phyloP scores from a whole-genome alignment of 139 green algal species.

The Pleodorina starrii region DNA sequence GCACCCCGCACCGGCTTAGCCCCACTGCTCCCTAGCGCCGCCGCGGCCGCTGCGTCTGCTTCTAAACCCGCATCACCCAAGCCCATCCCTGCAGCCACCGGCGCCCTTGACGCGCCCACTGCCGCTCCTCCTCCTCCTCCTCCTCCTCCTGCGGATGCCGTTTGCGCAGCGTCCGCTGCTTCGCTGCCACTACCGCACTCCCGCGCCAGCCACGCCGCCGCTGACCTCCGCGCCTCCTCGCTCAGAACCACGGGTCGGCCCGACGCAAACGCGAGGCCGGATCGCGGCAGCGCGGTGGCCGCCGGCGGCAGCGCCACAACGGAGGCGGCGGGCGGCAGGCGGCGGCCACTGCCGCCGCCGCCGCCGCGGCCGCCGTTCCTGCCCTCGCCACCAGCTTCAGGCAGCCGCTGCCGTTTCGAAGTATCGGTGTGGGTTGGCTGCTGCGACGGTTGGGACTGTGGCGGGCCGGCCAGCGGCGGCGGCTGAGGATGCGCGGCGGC shows the following conservation, averaged over 20 bases:
- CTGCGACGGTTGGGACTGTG: not conserved
- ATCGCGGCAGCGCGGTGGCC: not conserved
- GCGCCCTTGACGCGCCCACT: too few species aligned
- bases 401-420: too few species aligned
- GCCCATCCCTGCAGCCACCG: not conserved
- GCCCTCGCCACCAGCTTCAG: not conserved
- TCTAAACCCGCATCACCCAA: too few species aligned
- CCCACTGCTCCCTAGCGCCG: too few species aligned
- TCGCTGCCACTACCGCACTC: not conserved
- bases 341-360: not conserved
- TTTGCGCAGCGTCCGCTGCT: not conserved
- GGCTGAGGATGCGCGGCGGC: not conserved
- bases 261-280: not conserved
- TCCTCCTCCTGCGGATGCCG: too few species aligned
- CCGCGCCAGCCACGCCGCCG: not conserved
- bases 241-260: not conserved
- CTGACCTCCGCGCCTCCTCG: not conserved
- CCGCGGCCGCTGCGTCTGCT: too few species aligned
- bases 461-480: too few species aligned
- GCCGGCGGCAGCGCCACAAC: constrained; percentile 25
- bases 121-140: not conserved
- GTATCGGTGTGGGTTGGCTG: too few species aligned
- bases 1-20: too few species aligned
- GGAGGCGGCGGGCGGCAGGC: not conserved
- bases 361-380: not conserved